phyloP scores from a whole-genome alignment of 495 filamentous ascomycete species.

The Penicillium salamii region DNA sequence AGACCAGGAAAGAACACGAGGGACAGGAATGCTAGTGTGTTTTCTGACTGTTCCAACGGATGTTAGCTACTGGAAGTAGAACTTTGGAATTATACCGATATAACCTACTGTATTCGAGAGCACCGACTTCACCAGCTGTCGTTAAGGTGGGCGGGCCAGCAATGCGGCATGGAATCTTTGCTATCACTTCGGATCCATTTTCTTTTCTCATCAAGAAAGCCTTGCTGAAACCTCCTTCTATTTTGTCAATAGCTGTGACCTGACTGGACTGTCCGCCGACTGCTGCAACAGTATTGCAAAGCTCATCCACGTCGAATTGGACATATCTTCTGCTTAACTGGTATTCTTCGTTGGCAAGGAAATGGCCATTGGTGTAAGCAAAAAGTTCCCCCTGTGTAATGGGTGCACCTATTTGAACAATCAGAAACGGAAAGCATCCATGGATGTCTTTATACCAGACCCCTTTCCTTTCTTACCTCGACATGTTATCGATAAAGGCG shows the following conservation, averaged over 20 bases:
- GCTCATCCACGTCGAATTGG: constrained; percentile 28
- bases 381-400: constrained; percentile 28
- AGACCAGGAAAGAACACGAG: constrained; percentile 30
- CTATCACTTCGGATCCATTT: constrained; percentile 33
- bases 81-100: background rate
- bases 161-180: constrained; percentile 35
- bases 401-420: constrained; percentile 14
- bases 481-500: constrained; percentile 5
- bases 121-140: constrained; percentile 37
- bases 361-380: constrained; percentile 32
- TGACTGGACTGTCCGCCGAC: constrained; percentile 13
- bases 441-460: constrained; percentile 1
- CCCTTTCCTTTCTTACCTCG: constrained; percentile 10
- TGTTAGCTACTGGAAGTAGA: constrained; percentile 5
- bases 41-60: constrained; percentile 18
- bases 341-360: constrained; percentile 32
- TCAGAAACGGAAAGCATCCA: background rate
- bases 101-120: constrained; percentile 33
- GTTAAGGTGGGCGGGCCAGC: constrained; percentile 29
- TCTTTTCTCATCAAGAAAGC: constrained; percentile 33
- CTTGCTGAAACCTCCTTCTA: constrained; percentile 42
- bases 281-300: constrained; percentile 26
- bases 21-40: constrained; percentile 32
- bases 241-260: constrained; percentile 30
- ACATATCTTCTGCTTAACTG: constrained; percentile 28